Evolutionary conservation across 768 basidiomycete species (phyloP), one percentile per base, ranked within the genome.

Genomic region (Chalciporus chontae): DNA sequence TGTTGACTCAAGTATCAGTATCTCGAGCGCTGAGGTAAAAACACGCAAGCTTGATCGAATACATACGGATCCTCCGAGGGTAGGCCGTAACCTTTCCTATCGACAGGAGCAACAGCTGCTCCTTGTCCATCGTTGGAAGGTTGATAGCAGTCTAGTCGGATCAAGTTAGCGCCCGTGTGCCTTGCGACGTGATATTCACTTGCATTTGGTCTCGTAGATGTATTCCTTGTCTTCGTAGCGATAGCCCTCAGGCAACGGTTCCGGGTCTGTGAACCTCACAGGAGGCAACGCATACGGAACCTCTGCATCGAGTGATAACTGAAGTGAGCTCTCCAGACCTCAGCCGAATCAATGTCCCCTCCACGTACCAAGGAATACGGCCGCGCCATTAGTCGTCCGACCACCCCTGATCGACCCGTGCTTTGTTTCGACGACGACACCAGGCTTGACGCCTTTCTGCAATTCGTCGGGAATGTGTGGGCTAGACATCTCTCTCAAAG

Each of bases 271-370:
- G 54, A 87, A 89, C n/a, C 87, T 74, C 15, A 60, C 66, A 0
- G 85, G 83, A 34, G 84, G 79, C 5, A 85, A 65, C 1, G 83
- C 87, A 57, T 84, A 90, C 3, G 87, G 85, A 36, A 89, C 71
- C 69, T 89, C 86, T 88, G 52, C 13, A 14, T 17, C 14, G 11
- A 29, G n/a, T 36, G 3, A 27, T 13, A 26, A 3, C 29, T 10
- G 26, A 8, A 26, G 29, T 31, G 3, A 31, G 29, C 29, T 31
- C 10, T 11, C 29, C 13, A 1, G 10, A 31, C 10, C 8, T 31
- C 29, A 31, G 2, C 29, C 27, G 27, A 15, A 10, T 8, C 9
- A 1, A 13, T 23, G 2, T 23, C 2, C 38, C 15, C 5, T 11
- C 2, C 38, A 41, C 70, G 21, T 57, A 84, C 86, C 85, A 34